Percentiles rank a stretch among this genome's conserved stretches.
Evolutionary conservation across 352 stramenopile genomes (phyloP).

Genomic region (Globisporangium parvum): DNA sequence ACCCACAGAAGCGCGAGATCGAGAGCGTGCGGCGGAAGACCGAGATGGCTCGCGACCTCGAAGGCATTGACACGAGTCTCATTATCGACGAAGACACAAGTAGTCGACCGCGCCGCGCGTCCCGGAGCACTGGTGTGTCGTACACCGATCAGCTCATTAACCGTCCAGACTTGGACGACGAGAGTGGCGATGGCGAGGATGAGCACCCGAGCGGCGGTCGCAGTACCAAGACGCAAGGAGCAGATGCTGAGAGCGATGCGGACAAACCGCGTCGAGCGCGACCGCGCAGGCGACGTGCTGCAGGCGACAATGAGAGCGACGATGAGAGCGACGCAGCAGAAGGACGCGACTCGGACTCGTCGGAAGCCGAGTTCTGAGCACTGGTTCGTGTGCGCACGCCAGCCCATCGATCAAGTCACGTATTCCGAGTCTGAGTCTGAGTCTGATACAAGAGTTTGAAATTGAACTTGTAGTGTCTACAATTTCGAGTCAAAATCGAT

Average conservation of each 20-base stretch:
- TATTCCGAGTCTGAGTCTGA: too few relatives aligned
- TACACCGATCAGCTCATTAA: conserved; percentile 8
- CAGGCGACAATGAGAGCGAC: background rate
- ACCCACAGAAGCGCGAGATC: conserved; percentile 64
- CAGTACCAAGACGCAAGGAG: background rate
- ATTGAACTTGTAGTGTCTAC: too few relatives aligned
- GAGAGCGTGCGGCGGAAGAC: conserved; percentile 61
- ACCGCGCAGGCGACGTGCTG: conserved; percentile 10
- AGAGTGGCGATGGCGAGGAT: conserved; percentile 11
- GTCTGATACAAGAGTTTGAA: too few relatives aligned
- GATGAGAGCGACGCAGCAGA: conserved; percentile 9
- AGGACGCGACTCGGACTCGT: conserved; percentile 27
- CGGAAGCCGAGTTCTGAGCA: conserved; percentile 30
- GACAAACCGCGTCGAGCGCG: background rate
- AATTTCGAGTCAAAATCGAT: too few relatives aligned
- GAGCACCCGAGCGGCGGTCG: conserved; percentile 8
- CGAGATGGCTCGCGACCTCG: conserved; percentile 61
- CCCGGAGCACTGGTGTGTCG: conserved; percentile 1
- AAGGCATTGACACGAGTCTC: conserved; percentile 76
- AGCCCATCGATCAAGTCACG: background rate
- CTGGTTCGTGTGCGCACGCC: too few relatives aligned
- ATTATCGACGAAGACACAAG: conserved; percentile 45
- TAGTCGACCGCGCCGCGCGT: conserved; percentile 5
- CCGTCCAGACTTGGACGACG: conserved; percentile 13
- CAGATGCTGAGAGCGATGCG: too few relatives aligned